Evolutionary conservation across 352 stramenopile species (phyloP).

Genomic region (Phytopythium sindhum): DNA sequence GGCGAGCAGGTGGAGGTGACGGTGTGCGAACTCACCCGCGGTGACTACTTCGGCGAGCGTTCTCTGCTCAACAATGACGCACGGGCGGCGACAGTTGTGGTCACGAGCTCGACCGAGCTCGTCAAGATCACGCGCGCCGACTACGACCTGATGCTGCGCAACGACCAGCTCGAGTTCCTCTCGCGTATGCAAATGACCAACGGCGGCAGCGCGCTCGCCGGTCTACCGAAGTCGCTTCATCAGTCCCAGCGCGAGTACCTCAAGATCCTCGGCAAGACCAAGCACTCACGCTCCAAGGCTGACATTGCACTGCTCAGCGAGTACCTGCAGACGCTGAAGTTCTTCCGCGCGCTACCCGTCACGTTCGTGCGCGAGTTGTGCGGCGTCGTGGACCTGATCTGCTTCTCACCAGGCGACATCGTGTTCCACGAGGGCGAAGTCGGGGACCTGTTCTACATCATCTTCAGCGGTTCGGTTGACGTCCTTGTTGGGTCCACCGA

Average conservation of each 20-base stretch:
- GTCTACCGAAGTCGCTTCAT: constrained; percentile 7
- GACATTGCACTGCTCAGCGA: constrained; percentile 64
- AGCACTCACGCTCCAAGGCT: constrained; percentile 34
- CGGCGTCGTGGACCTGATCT: constrained; percentile 53
- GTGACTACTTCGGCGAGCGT: constrained; percentile 77
- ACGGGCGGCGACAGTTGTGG: constrained; percentile 54
- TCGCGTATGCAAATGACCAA: constrained; percentile 57
- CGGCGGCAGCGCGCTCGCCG: constrained; percentile 11
- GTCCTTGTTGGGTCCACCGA: constrained; percentile 63
- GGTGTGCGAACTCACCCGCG: constrained; percentile 57
- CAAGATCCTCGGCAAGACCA: constrained; percentile 52
- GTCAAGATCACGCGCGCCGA: constrained; percentile 63
- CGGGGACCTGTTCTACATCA: constrained; percentile 74
- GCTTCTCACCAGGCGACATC: constrained; percentile 26
- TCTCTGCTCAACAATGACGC: constrained; percentile 56
- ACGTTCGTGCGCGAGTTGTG: constrained; percentile 69
- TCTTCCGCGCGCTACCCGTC: constrained; percentile 62
- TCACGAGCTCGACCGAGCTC: constrained; percentile 49
- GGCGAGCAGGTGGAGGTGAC: constrained; percentile 67
- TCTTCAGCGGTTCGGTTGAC: constrained; percentile 67
- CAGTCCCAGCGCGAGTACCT: constrained; percentile 53
- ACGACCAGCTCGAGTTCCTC: constrained; percentile 67
- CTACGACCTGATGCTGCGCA: constrained; percentile 74
- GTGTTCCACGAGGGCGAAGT: constrained; percentile 73
- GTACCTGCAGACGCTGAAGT: constrained; percentile 74